Conservation (phyloP, 768 basidiomycete species). For the Mycena haematopus region DNA sequence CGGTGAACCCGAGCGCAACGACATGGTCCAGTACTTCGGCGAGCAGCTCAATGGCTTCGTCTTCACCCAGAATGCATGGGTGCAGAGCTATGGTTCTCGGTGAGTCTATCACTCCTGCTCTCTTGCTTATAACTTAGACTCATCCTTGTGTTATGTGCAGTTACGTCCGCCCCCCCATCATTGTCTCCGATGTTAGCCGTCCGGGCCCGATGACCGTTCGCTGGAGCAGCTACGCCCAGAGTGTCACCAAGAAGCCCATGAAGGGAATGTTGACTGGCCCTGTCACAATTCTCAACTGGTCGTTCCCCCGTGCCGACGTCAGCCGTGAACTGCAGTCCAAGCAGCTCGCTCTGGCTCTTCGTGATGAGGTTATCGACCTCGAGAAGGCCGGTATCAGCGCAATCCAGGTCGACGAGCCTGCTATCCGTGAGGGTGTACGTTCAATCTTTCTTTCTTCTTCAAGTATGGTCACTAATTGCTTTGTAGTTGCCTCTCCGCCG, state of each 20-base stretch:
- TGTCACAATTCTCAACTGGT: conserved; percentile 99
- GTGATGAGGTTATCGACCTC: conserved; percentile 97
- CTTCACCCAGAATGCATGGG: conserved; percentile 99
- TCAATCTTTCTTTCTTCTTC: not conserved
- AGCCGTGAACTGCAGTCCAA: conserved; percentile 96
- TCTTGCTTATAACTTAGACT: conserved; percentile 5
- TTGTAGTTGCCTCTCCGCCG: conserved; percentile 93
- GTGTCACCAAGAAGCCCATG: conserved; percentile 91
- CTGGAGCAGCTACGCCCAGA: conserved; percentile 98
- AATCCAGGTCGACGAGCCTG: conserved; percentile 99
- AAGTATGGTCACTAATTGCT: conserved; percentile 19
- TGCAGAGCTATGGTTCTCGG: conserved; percentile 99
- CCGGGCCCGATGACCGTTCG: conserved; percentile 92
- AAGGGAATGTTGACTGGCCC: conserved; percentile 99
- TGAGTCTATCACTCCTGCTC: conserved; percentile 41
- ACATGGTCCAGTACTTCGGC: conserved; percentile 99
- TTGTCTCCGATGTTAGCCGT: conserved; percentile 97
- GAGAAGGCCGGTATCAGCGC: conserved; percentile 96
- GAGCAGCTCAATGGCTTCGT: conserved; percentile 94
- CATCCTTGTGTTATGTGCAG: conserved; percentile 39
- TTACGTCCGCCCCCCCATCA: conserved; percentile 97
- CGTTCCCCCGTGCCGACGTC: conserved; percentile 99
- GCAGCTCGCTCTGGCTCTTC: conserved; percentile 96
- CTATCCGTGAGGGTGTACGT: conserved; percentile 96
- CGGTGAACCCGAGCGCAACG: conserved; percentile 98